These are phyloP conservation scores for Ogataea glucozyma DNA, from an alignment of 805 yeast genomes.

Conservation along the genomic window DNA sequence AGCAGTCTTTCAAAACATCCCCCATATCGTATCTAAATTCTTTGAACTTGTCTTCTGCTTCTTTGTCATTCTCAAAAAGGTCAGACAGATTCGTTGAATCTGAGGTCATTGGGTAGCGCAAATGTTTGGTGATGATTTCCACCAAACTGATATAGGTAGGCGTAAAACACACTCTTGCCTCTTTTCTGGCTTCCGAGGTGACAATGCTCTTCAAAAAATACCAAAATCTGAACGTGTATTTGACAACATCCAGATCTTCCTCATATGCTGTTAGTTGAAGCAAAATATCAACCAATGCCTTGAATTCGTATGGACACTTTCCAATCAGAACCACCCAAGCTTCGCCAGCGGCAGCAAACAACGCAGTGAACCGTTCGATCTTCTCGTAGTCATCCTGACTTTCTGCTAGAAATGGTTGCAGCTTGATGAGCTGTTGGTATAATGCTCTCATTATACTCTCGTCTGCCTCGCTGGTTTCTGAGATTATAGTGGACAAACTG, in stretches of 20 bases:
- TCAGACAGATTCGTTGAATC: slow-evolving; percentile 40
- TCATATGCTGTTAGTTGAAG: slow-evolving; percentile 70
- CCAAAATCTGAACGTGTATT: slow-evolving; percentile 93
- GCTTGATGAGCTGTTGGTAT: slow-evolving; percentile 63
- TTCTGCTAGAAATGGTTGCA: slow-evolving; percentile 54
- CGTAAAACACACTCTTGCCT: slow-evolving; percentile 48
- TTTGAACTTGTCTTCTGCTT: slow-evolving; percentile 87
- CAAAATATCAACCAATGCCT: slow-evolving; percentile 71
- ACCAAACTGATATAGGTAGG: slow-evolving; percentile 62
- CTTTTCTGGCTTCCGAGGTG: slow-evolving; percentile 55
- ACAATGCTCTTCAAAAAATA: slow-evolving; percentile 74
- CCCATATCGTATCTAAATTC: slow-evolving; percentile 97
- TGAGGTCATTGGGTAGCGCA: slow-evolving; percentile 64
- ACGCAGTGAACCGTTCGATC: slow-evolving; percentile 67
- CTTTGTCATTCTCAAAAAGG: slow-evolving; percentile 66
- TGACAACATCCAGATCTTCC: slow-evolving; percentile 84
- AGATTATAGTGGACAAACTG: slow-evolving; percentile 76
- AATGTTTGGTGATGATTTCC: slow-evolving; percentile 61
- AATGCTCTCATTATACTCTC: slow-evolving; percentile 56
- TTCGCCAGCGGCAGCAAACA: slow-evolving; percentile 92
- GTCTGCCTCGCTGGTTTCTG: slow-evolving; percentile 79
- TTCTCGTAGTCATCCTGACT: slow-evolving; percentile 61
- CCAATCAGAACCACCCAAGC: slow-evolving; percentile 91
- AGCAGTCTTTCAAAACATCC: slow-evolving; percentile 94
- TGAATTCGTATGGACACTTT: slow-evolving; percentile 65